A percentile compares a stretch with the other conserved stretches of the same genome.
Evolutionary conservation across 345 rosid species (phyloP).

Genomic region (Linum tenue): DNA sequence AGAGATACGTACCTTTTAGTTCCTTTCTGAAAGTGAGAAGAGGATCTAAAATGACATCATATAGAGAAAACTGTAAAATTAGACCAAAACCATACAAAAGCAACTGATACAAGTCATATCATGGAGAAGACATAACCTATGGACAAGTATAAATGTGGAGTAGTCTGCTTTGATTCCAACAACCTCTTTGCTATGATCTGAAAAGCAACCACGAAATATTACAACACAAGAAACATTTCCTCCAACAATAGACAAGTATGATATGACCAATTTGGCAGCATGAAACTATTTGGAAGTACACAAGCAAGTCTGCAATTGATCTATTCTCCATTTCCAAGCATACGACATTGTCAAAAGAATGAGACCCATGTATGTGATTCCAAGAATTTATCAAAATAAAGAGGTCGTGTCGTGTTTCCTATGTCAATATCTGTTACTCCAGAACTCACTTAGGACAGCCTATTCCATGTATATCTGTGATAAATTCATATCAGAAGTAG

Average conservation of each 20-base stretch:
- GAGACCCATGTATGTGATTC: background rate
- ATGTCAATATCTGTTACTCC: background rate
- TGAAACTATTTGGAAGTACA: background rate
- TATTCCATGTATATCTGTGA: background rate
- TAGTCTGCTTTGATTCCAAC: conserved; percentile 89
- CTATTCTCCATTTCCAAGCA: background rate
- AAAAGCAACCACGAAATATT: conserved; percentile 5
- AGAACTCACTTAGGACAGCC: background rate
- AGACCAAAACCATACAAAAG: conserved; percentile 16
- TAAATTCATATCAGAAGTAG: background rate
- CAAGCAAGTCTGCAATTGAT: background rate
- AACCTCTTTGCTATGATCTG: conserved; percentile 88
- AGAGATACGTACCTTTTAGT: conserved; percentile 55
- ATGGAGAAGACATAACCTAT: conserved; percentile 40
- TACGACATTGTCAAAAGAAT: background rate
- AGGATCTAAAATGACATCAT: conserved; percentile 94
- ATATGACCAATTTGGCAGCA: background rate
- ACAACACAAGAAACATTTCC: conserved; percentile 1
- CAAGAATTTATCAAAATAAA: background rate
- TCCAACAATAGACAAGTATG: background rate
- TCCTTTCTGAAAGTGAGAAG: conserved; percentile 87
- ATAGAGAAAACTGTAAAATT: conserved; percentile 17
- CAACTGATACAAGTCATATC: conserved; percentile 11
- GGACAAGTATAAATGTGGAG: conserved; percentile 82
- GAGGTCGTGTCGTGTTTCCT: background rate